phyloP scores from a whole-genome alignment of 768 basidiomycete genomes.

The Boletus huronensis region DNA sequence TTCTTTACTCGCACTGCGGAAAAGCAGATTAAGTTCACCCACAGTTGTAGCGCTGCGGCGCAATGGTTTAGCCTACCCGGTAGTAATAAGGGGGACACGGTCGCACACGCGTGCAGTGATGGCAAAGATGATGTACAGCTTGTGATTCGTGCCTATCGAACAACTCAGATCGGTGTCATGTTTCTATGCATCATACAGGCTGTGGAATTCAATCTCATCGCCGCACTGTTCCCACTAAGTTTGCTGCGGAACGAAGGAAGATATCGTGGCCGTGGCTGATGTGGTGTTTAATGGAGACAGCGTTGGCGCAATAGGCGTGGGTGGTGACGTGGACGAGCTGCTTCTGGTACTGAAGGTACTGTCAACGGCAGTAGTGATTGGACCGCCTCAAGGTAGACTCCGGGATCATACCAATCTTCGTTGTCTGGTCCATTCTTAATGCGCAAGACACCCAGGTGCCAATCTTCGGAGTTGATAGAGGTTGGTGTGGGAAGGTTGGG shows the following conservation, averaged over 20 bases:
- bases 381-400: background rate
- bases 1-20: slow-evolving; percentile 12
- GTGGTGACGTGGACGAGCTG: background rate
- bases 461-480: background rate
- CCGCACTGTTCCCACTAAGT: background rate
- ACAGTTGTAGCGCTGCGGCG: background rate
- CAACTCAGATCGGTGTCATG: background rate
- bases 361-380: background rate
- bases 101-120: background rate
- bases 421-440: background rate
- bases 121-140: background rate
- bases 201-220: background rate
- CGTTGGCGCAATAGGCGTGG: too few relatives aligned
- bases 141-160: background rate
- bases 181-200: background rate
- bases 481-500: background rate
- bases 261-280: background rate
- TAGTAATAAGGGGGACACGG: background rate
- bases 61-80: background rate
- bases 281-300: background rate
- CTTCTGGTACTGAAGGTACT: background rate
- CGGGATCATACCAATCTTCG: background rate
- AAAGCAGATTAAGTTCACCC: slow-evolving; percentile 2
- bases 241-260: background rate
- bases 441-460: background rate